Base-by-base conservation (phyloP, 2,329 filamentous ascomycete species). In the Botryotinia narcissicola region DNA sequence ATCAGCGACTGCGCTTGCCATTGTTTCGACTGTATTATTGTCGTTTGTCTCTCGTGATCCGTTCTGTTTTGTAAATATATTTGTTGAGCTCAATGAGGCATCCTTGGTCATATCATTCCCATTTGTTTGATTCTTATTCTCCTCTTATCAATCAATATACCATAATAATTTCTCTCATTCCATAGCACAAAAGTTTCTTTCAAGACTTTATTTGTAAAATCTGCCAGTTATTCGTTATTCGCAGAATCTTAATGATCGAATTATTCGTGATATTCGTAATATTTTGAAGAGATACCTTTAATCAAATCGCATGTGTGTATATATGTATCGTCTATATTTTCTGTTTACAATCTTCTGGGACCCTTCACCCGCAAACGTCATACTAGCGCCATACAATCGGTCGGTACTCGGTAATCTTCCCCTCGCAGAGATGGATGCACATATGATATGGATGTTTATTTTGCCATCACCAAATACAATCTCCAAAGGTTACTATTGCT, bases 21-120 rank as follows among this genome's bases (percentile, higher is more conserved):
- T 77, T 8, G 16, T 29, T 57, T 57, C 51, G 51, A 57, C n/a
- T 57, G 14, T 14, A n/a, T 46, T 67, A 12, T 22, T 18, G 18
- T 16, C 4, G 37, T 22, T 42, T 44, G 37, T 44, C 67, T 70
- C 67, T 59, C 51, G 48, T 25, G 35, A 60, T 60, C 51, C 67
- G 67, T 60, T 70, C 54, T 70, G 25, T 68, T 54, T 35, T 54
- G 35, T 68, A 68, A 29, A 68, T 68, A 54, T 68, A 54, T 54
- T 29, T 40, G 46, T 68, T 40, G 64, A 54, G 46, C 64, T 68
- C 64, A 46, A 68, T 68, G 46, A 68, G 64, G 64, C 64, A 68
- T 68, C 46, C 46, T 68, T 68, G 64, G 46, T 68, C 46, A 68
- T 68, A 54, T 54, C 64, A 68, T 54, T 16, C 25, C 32, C 64